Percentiles rank a stretch among this genome's conserved stretches.
Conservation (phyloP, 306 rosid species). For the Cicer judaicum region DNA sequence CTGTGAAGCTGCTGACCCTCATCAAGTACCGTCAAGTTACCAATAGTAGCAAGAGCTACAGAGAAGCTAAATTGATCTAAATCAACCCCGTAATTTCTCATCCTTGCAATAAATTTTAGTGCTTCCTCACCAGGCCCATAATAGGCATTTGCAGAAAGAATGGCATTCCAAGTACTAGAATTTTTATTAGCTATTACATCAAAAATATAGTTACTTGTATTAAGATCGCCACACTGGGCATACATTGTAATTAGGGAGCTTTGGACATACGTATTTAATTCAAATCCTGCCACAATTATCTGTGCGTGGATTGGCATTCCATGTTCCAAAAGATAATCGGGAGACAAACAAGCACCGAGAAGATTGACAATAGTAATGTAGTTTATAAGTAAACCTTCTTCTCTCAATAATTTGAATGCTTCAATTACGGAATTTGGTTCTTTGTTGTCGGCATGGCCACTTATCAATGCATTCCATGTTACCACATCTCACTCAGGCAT, state of each 20-base stretch:
- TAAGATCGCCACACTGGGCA: slow-evolving; percentile 79
- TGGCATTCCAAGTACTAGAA: slow-evolving; percentile 84
- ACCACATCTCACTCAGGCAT: slow-evolving; percentile 74
- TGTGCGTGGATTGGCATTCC: slow-evolving; percentile 79
- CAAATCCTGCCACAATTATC: slow-evolving; percentile 66
- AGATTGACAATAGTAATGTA: slow-evolving; percentile 75
- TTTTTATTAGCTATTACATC: slow-evolving; percentile 56
- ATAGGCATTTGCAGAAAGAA: slow-evolving; percentile 80
- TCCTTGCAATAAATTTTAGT: slow-evolving; percentile 62
- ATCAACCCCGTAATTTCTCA: slow-evolving; percentile 61
- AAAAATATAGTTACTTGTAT: slow-evolving; percentile 67
- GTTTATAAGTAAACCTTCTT: slow-evolving; percentile 64
- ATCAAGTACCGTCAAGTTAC: too few relatives aligned
- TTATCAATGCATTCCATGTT: slow-evolving; percentile 89
- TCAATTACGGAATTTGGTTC: slow-evolving; percentile 66
- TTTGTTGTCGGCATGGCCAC: slow-evolving; percentile 70
- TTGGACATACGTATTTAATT: slow-evolving; percentile 70
- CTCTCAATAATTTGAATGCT: slow-evolving; percentile 68
- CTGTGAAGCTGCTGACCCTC: too few relatives aligned
- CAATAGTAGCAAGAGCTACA: slow-evolving; percentile 48
- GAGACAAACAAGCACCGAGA: slow-evolving; percentile 66
- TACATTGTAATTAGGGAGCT: slow-evolving; percentile 88
- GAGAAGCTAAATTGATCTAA: slow-evolving; percentile 89
- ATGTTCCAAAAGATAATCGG: slow-evolving; percentile 54
- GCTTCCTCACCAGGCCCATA: slow-evolving; percentile 81